Evolutionary conservation across 2,329 filamentous ascomycete species (phyloP).

Genomic region (Chrysoporthe cubensis): DNA sequence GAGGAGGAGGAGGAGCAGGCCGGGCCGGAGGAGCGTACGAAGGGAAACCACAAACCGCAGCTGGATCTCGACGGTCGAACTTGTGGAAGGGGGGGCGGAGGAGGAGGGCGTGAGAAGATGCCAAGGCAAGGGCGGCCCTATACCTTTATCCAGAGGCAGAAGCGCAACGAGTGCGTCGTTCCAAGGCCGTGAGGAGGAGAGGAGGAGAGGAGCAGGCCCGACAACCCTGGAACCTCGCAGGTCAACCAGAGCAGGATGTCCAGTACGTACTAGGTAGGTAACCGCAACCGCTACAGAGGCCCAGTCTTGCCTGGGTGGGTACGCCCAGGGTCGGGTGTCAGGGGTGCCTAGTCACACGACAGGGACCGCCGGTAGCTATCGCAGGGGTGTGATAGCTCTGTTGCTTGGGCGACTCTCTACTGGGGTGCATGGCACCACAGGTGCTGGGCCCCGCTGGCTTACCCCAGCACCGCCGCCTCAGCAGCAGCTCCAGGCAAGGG

Average conservation of each 20-base stretch:
- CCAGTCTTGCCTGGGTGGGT: conserved; percentile 1
- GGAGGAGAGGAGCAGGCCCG: too few relatives aligned
- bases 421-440: background rate
- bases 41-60: conserved; percentile 19
- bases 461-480: background rate
- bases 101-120: background rate
- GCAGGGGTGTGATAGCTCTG: conserved; percentile 4
- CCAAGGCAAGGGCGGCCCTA: conserved; percentile 25
- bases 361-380: background rate
- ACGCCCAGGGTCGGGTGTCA: background rate
- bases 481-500: conserved; percentile 12
- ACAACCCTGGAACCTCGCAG: too few relatives aligned
- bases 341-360: conserved; percentile 2
- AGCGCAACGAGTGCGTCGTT: background rate
- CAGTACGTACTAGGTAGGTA: too few relatives aligned
- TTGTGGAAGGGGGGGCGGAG: conserved; percentile 10
- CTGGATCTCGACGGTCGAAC: conserved; percentile 25
- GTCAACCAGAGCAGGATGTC: too few relatives aligned
- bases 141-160: conserved; percentile 9
- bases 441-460: too few relatives aligned
- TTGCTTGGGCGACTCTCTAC: conserved; percentile 1
- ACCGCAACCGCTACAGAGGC: background rate
- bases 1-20: background rate
- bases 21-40: background rate
- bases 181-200: background rate